These are phyloP conservation scores for Cephalotrichum gorgonifer DNA, from an alignment of 2,329 filamentous ascomycete species.

Conservation along the genomic window DNA sequence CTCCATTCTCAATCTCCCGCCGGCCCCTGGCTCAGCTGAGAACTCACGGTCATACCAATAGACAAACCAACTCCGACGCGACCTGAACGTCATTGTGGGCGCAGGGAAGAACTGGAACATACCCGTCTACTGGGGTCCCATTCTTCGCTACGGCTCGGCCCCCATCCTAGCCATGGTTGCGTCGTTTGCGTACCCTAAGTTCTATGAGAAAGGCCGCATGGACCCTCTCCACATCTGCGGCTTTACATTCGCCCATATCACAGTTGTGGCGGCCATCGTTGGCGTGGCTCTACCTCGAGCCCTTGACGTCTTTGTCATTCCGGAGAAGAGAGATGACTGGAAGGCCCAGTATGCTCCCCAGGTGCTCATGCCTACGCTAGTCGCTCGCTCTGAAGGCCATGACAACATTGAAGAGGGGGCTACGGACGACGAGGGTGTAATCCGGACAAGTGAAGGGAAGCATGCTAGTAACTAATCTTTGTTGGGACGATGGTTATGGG, in stretches of 20 bases:
- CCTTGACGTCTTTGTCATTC: constrained; percentile 10
- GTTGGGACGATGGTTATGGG: no score
- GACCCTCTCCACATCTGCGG: constrained; percentile 11
- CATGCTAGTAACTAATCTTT: no score
- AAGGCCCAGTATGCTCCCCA: constrained; percentile 1
- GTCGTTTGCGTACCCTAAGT: constrained; percentile 11
- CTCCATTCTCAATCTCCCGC: rapidly evolving
- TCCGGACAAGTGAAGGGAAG: no score
- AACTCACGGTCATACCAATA: constrained; percentile 11
- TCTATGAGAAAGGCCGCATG: constrained; percentile 8
- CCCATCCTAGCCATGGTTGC: constrained; percentile 12
- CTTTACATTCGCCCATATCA: constrained; percentile 10
- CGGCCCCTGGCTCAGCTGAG: not conserved
- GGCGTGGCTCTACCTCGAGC: constrained; percentile 10
- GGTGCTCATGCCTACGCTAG: not conserved
- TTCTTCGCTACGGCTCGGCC: constrained; percentile 12
- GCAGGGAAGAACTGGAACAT: constrained; percentile 27
- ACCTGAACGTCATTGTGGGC: constrained; percentile 37
- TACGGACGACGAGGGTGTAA: not conserved
- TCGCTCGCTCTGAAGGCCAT: not conserved
- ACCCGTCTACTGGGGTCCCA: constrained; percentile 9
- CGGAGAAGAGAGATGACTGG: constrained; percentile 1
- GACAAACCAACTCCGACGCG: constrained; percentile 40
- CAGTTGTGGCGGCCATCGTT: constrained; percentile 5
- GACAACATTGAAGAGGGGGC: not conserved